phyloP scores from a whole-genome alignment of 2,329 filamentous ascomycete genomes.

The Ramularia collo-cygni region DNA sequence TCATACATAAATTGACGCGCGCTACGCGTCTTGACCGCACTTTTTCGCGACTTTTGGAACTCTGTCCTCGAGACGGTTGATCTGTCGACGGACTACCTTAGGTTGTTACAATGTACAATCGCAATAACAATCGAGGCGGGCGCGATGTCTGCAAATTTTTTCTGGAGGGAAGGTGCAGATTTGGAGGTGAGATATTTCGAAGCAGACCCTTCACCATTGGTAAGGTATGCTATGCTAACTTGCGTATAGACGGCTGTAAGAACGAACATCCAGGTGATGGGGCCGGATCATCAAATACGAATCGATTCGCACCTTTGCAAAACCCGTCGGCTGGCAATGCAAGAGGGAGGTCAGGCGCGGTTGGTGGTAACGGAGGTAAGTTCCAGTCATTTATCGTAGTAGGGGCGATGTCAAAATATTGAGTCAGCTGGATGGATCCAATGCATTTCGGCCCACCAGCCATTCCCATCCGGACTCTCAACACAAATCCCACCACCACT shows the following conservation, averaged over 20 bases:
- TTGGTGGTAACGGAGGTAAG: conserved; percentile 15
- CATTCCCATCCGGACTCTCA: no score
- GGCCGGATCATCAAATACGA: conserved; percentile 32
- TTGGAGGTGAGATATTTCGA: conserved; percentile 48
- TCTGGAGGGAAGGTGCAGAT: conserved; percentile 58
- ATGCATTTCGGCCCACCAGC: no score
- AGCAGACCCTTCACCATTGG: neutral
- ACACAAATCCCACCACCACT: no score
- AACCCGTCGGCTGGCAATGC: conserved; percentile 24
- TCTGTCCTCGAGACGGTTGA: no score
- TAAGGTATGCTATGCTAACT: conserved; percentile 4
- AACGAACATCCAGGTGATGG: conserved; percentile 51
- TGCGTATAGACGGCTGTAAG: conserved; percentile 47
- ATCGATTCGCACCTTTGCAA: conserved; percentile 53
- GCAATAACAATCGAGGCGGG: conserved; percentile 1
- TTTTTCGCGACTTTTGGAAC: neutral
- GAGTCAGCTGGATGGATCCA: no score
- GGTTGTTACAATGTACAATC: conserved; percentile 1
- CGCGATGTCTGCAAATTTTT: conserved; percentile 54
- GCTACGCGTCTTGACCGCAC: neutral
- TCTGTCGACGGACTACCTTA: neutral
- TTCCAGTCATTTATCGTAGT: no score
- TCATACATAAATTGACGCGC: no score
- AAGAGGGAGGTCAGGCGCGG: conserved; percentile 19
- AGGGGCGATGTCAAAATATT: no score